Conservation (phyloP, 306 rosid genomes). For the Lablab purpureus region DNA sequence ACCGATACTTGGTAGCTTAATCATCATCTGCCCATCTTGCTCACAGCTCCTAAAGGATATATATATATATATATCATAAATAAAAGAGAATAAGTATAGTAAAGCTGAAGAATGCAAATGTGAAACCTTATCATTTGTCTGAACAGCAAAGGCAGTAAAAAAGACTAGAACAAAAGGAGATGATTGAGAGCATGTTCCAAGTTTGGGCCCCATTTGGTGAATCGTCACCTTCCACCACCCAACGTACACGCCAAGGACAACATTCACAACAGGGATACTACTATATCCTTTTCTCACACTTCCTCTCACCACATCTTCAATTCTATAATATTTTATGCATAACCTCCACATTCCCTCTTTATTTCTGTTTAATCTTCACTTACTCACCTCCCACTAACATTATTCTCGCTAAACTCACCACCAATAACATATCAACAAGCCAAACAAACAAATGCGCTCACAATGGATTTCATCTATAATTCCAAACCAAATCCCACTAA, state of each 20-base stretch:
- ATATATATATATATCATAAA: too few relatives aligned
- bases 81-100: background rate
- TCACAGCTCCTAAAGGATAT: background rate
- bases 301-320: slow-evolving; percentile 38
- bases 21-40: slow-evolving; percentile 11
- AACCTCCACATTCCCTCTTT: background rate
- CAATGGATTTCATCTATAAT: slow-evolving; percentile 48
- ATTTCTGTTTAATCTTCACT: slow-evolving; percentile 35
- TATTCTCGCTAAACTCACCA: slow-evolving; percentile 46
- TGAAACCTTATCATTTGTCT: slow-evolving; percentile 36
- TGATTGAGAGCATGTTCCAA: slow-evolving; percentile 35
- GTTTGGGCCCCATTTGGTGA: slow-evolving; percentile 29
- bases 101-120: slow-evolving; percentile 3
- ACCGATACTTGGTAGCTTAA: background rate
- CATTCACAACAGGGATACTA: slow-evolving; percentile 40
- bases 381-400: slow-evolving; percentile 51
- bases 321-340: slow-evolving; percentile 8
- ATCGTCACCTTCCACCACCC: slow-evolving; percentile 63
- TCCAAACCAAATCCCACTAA: slow-evolving; percentile 80
- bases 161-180: background rate
- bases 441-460: slow-evolving; percentile 30
- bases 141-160: slow-evolving; percentile 24
- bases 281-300: slow-evolving; percentile 36
- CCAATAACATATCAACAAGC: slow-evolving; percentile 17
- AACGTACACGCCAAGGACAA: slow-evolving; percentile 80